These are phyloP conservation scores for Kurtzmaniella quercitrusa DNA, from an alignment of 1,139 yeast species.

Conservation along the genomic window DNA sequence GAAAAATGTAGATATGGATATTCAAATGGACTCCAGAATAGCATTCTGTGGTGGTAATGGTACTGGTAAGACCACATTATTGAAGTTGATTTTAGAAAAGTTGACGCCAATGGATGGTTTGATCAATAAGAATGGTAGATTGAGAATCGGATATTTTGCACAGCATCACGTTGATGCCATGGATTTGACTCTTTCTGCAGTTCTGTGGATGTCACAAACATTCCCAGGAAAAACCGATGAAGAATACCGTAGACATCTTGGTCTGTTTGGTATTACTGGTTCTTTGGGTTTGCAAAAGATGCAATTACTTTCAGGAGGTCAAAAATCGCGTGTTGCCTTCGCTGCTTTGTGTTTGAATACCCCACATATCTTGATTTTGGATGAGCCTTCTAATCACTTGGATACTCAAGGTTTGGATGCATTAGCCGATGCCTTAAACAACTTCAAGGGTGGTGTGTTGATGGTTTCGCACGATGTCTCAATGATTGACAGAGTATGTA, in stretches of 20 bases:
- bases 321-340: constrained; percentile 95
- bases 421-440: constrained; percentile 78
- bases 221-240: constrained; percentile 95
- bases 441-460: constrained; percentile 90
- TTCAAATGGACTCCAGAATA: constrained; percentile 89
- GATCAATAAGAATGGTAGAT: constrained; percentile 75
- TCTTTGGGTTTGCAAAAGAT: constrained; percentile 88
- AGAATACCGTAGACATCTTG: constrained; percentile 94
- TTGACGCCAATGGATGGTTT: constrained; percentile 70
- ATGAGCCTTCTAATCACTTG: constrained; percentile 98
- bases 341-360: constrained; percentile 87
- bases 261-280: constrained; percentile 96
- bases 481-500: constrained; percentile 82
- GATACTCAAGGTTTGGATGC: constrained; percentile 98
- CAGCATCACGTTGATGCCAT: constrained; percentile 98
- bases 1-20: constrained; percentile 79
- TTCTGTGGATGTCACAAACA: constrained; percentile 86
- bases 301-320: constrained; percentile 93
- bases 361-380: constrained; percentile 91
- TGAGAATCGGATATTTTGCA: constrained; percentile 97
- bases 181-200: constrained; percentile 87
- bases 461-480: constrained; percentile 98
- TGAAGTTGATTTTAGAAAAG: constrained; percentile 79
- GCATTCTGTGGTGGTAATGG: constrained; percentile 99
- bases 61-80: constrained; percentile 94